Conservation (phyloP, 768 basidiomycete species). For the Mycena vitilis region DNA sequence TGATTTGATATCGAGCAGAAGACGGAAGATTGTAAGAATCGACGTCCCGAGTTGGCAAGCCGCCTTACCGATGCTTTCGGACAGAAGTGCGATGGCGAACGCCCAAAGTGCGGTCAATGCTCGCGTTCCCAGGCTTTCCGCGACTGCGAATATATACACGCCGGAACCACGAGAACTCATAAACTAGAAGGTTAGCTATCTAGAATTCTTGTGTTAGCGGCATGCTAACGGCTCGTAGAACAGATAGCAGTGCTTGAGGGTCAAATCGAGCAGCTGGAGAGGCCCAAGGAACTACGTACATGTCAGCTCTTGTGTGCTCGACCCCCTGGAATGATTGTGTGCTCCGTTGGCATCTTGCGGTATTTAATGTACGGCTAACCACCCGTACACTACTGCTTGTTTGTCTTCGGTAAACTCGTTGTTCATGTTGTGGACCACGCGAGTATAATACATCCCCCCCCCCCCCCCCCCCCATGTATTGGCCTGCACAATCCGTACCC, state of each 20-base stretch:
- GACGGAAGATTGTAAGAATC: constrained; percentile 27
- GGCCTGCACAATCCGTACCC: too few relatives aligned
- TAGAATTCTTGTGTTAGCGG: too few relatives aligned
- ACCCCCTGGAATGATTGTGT: too few relatives aligned
- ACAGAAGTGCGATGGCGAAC: constrained; percentile 37
- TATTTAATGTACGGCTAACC: too few relatives aligned
- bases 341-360: too few relatives aligned
- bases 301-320: too few relatives aligned
- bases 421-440: too few relatives aligned
- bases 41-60: background rate
- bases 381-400: too few relatives aligned
- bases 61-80: background rate
- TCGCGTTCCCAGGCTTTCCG: constrained; percentile 31
- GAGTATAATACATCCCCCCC: too few relatives aligned
- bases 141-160: constrained; percentile 38
- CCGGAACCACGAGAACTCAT: constrained; percentile 31
- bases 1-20: background rate
- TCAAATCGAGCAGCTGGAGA: constrained; percentile 50
- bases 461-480: too few relatives aligned
- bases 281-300: constrained; percentile 33
- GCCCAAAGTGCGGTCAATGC: constrained; percentile 35
- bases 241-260: constrained; percentile 51
- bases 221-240: constrained; percentile 35
- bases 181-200: constrained; percentile 22
- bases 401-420: too few relatives aligned